Conservation (phyloP, 192 early-diverging fungal genomes). For the Geosiphon pyriformis region DNA sequence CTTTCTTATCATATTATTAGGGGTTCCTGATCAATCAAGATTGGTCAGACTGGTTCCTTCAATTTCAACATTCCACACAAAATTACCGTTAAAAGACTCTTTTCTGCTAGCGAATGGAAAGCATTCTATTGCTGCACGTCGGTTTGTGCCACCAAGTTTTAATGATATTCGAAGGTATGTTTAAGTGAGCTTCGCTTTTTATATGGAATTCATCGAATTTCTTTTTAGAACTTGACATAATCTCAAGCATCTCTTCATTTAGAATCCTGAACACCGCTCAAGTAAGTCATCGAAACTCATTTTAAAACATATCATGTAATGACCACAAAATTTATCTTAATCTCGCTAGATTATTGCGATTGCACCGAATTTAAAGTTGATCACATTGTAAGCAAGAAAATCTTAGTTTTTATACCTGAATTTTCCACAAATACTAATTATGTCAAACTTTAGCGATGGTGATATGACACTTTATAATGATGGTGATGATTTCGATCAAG, state of each 20-base stretch:
- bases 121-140: conserved; percentile 67
- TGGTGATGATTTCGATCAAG: conserved; percentile 72
- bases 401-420: background rate
- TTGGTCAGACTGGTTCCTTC: conserved; percentile 72
- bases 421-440: background rate
- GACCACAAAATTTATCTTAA: background rate
- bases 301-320: background rate
- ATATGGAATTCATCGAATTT: background rate
- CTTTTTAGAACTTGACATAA: background rate
- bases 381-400: conserved; percentile 65
- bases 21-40: conserved; percentile 64
- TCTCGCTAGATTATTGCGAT: conserved; percentile 50
- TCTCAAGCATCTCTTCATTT: background rate
- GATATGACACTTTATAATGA: conserved; percentile 94
- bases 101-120: conserved; percentile 66
- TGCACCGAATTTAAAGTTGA: conserved; percentile 60
- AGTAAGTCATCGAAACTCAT: conserved; percentile 24
- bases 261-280: conserved; percentile 89
- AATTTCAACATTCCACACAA: conserved; percentile 81
- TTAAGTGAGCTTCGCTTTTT: background rate
- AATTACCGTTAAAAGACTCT: conserved; percentile 65
- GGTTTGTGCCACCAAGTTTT: conserved; percentile 85
- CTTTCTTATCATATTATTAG: conserved; percentile 15
- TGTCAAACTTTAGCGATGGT: conserved; percentile 58
- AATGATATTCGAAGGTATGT: conserved; percentile 76